A percentile compares a stretch with the other conserved stretches of the same genome.
phyloP scores from a whole-genome alignment of 2,329 filamentous ascomycete species.

The Cladophialophora bantiana region DNA sequence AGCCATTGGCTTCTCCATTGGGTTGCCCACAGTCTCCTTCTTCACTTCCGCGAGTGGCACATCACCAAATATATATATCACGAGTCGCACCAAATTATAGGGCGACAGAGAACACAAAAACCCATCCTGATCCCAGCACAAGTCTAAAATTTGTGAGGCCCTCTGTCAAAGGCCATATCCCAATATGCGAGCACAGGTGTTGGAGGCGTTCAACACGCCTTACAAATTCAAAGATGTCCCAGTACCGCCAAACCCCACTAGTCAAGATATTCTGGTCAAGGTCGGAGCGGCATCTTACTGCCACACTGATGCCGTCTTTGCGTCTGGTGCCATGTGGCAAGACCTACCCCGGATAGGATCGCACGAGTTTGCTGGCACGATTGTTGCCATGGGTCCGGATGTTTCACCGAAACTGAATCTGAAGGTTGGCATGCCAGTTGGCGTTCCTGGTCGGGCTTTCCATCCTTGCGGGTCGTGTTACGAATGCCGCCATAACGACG shows the following conservation, averaged over 20 bases:
- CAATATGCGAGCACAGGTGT: constrained; percentile 31
- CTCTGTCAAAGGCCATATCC: background rate
- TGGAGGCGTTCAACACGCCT: constrained; percentile 33
- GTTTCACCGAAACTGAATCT: constrained; percentile 6
- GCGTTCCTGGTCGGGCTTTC: constrained; percentile 23
- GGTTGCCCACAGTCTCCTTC: background rate
- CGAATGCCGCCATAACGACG: constrained; percentile 44
- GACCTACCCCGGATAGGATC: constrained; percentile 52
- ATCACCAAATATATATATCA: background rate
- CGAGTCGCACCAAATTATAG: background rate
- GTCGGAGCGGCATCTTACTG: constrained; percentile 57
- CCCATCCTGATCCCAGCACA: background rate
- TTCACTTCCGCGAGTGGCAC: background rate
- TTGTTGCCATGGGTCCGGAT: constrained; percentile 42
- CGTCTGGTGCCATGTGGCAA: constrained; percentile 46
- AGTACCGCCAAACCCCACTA: background rate
- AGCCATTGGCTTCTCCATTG: background rate
- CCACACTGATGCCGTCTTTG: constrained; percentile 52
- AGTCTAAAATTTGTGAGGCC: background rate
- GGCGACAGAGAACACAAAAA: background rate
- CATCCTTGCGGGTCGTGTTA: constrained; percentile 22
- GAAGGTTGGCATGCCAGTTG: constrained; percentile 14
- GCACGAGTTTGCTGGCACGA: constrained; percentile 55
- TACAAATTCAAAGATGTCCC: constrained; percentile 22
- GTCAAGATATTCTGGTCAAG: constrained; percentile 17